These are phyloP conservation scores for Pythium graminicola DNA, from an alignment of 352 stramenopile genomes.

Conservation along the genomic window DNA sequence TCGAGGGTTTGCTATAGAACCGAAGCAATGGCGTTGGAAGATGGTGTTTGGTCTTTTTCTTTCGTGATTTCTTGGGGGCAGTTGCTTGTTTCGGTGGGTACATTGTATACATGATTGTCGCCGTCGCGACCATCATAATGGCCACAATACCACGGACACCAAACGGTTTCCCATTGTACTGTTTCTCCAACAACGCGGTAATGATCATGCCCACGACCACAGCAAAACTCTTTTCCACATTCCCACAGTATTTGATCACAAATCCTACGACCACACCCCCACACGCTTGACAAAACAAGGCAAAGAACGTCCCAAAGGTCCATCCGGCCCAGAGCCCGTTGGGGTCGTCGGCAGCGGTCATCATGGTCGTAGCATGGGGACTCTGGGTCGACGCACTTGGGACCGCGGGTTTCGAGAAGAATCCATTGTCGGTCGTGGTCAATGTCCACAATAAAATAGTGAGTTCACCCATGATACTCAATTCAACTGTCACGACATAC, in stretches of 20 bases:
- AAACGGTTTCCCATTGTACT: conserved; percentile 70
- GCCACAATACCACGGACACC: conserved; percentile 43
- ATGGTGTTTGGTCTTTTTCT: neutral
- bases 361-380: conserved; percentile 2
- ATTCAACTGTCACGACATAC: conserved; percentile 77
- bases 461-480: conserved; percentile 62
- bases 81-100: conserved; percentile 37
- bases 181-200: conserved; percentile 58
- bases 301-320: conserved; percentile 52
- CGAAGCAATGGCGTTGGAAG: conserved; percentile 1
- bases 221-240: conserved; percentile 80
- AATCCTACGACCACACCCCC: conserved; percentile 73
- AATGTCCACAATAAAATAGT: conserved; percentile 49
- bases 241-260: conserved; percentile 81
- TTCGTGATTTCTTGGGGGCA: too few species aligned
- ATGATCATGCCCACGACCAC: conserved; percentile 79
- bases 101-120: conserved; percentile 64
- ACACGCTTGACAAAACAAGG: conserved; percentile 60
- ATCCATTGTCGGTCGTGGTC: conserved; percentile 30
- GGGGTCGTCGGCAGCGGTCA: conserved; percentile 4
- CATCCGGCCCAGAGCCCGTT: conserved; percentile 59
- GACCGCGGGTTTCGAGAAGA: conserved; percentile 16
- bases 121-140: conserved; percentile 53
- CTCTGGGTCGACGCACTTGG: neutral
- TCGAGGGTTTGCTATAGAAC: conserved; percentile 4